A percentile compares a stretch with the other conserved stretches of the same genome.
These are phyloP conservation scores for Moesziomyces antarcticus DNA, from an alignment of 1,284 basidiomycete genomes.

Conservation along the genomic window DNA sequence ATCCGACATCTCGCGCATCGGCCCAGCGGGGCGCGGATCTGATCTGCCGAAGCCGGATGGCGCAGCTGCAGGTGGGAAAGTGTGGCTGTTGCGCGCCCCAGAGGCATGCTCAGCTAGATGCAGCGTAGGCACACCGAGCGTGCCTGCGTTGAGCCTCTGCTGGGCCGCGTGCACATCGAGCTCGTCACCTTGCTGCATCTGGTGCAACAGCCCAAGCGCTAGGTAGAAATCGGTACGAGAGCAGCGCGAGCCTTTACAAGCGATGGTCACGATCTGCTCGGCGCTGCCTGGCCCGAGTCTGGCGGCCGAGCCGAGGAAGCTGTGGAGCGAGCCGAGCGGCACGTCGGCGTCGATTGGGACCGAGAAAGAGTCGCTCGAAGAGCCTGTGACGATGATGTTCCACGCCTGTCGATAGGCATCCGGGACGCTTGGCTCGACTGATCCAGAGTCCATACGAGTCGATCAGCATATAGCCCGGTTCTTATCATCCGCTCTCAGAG, in stretches of 20 bases:
- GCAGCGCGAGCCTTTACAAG: slow-evolving; percentile 37
- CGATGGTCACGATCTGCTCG: slow-evolving; percentile 32
- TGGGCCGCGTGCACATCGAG: slow-evolving; percentile 16
- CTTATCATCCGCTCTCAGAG: too few relatives aligned
- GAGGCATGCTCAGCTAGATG: slow-evolving; percentile 7
- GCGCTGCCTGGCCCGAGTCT: slow-evolving; percentile 22
- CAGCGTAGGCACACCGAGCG: slow-evolving; percentile 13
- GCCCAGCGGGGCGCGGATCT: slow-evolving; percentile 20
- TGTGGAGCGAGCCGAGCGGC: slow-evolving; percentile 31
- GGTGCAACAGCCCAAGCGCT: slow-evolving; percentile 27
- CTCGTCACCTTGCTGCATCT: slow-evolving; percentile 29
- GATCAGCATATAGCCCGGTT: neutral
- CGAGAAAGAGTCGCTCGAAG: slow-evolving; percentile 2
- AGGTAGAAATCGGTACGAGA: slow-evolving; percentile 37
- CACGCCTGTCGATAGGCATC: slow-evolving; percentile 25
- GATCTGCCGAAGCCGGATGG: slow-evolving; percentile 4
- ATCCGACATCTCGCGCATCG: slow-evolving; percentile 47
- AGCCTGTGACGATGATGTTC: neutral
- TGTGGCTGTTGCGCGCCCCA: slow-evolving; percentile 13
- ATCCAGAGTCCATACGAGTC: neutral
- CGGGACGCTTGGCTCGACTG: slow-evolving; percentile 38
- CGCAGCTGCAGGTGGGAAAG: slow-evolving; percentile 33
- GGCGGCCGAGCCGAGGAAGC: slow-evolving; percentile 26
- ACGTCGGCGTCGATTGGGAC: slow-evolving; percentile 21
- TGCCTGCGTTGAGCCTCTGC: slow-evolving; percentile 11